Base-by-base conservation (phyloP, 164 flowering plant species). In the Platanus orientalis region DNA sequence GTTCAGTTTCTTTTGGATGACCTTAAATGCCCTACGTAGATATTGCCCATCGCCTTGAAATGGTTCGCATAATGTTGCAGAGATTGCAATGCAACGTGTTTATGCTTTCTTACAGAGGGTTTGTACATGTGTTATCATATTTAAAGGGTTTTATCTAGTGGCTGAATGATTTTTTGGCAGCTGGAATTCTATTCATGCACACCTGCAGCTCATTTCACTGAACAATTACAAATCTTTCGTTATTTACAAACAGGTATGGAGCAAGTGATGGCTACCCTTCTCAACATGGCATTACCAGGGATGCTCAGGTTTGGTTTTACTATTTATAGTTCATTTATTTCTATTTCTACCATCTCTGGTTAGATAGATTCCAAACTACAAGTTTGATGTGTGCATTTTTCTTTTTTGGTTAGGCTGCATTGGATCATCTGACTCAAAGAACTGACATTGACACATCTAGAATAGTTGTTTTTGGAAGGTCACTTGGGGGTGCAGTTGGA, bases 31-130 rank as follows among this genome's bases (percentile, higher is more conserved):
- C 70, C 49, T 73, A n/a, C n/a, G 45, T 70, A 95, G 97, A 95
- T 81, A 95, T 95, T 73, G 99, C 99, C 23, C 97, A 95, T 62
- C 97, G 99, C 57, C 97, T 95, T 70, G 99, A 92, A 75, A 90
- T 88, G 95, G 89, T 92, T 63, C 90, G 91, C 34, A 78, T 88
- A 40, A 90, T 92, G 96, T 60, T 95, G 65, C 96, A 90, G 76
- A 81, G 66, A 75, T 73, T 92, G 81, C 89, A 89, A n/a, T 92
- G 99, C 87, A 95, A 95, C 69, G 92, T 95, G 16, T 95, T 95
- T 65, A 92, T 95, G 99, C 96, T 95, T 66, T 95, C 99, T 45
- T 95, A 95, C 63, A 81, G 99, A 70, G 99, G 99, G 99, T 95
- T 79, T 60, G 68, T 51, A 14, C 58, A 3, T 4, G 17, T 64